phyloP scores from a whole-genome alignment of 2,329 filamentous ascomycete genomes.

The Epicoccum nigrum region DNA sequence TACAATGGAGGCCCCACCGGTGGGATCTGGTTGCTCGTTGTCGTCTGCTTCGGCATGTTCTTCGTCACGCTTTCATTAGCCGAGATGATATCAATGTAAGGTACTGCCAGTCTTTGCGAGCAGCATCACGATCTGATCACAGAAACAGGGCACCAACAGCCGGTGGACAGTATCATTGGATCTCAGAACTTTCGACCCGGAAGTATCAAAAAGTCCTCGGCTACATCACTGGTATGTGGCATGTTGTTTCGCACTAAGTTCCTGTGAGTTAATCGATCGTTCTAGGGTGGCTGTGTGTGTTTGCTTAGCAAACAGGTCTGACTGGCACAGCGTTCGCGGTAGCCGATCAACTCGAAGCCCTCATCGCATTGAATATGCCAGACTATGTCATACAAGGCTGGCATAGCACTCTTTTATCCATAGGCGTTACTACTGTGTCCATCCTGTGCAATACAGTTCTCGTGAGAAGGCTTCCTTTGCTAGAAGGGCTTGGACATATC shows the following conservation, averaged over 20 bases:
- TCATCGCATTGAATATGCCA: slow-evolving; percentile 48
- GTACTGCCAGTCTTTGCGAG: not conserved
- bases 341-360: slow-evolving; percentile 40
- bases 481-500: slow-evolving; percentile 35
- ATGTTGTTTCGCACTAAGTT: no score
- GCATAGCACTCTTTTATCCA: slow-evolving; percentile 58
- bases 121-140: slow-evolving; percentile 1
- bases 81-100: slow-evolving; percentile 38
- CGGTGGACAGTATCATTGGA: slow-evolving; percentile 41
- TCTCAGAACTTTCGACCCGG: slow-evolving; percentile 35
- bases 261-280: no score
- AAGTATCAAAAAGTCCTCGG: slow-evolving; percentile 32
- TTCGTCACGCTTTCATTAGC: slow-evolving; percentile 36
- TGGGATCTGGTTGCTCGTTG: slow-evolving; percentile 33
- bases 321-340: slow-evolving; percentile 40
- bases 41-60: slow-evolving; percentile 28
- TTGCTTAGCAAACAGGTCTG: slow-evolving; percentile 50
- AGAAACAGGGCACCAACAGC: slow-evolving; percentile 32
- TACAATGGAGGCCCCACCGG: slow-evolving; percentile 36
- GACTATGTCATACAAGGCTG: slow-evolving; percentile 50
- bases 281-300: slow-evolving; percentile 46
- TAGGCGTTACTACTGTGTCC: slow-evolving; percentile 50
- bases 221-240: slow-evolving; percentile 1
- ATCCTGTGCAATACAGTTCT: slow-evolving; percentile 50
- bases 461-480: not conserved